Percentiles rank a stretch among this genome's conserved stretches.
Conservation (phyloP, 345 rosid species). For the Arabis alpina region DNA sequence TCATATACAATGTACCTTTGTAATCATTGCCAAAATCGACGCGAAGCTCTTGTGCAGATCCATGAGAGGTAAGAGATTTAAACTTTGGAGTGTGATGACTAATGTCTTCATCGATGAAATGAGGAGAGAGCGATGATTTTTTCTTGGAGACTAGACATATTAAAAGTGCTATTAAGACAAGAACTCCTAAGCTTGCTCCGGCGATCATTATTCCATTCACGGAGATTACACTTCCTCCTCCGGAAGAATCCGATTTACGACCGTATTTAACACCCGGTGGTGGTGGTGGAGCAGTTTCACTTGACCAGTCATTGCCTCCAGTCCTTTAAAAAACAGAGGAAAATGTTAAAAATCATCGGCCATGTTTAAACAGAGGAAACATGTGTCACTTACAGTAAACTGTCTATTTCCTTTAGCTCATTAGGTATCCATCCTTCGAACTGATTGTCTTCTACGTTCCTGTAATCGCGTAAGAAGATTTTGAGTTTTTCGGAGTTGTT, state of each 20-base stretch:
- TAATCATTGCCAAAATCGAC: conserved; percentile 45
- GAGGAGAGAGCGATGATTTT: conserved; percentile 56
- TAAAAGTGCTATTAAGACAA: conserved; percentile 49
- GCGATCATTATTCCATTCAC: conserved; percentile 55
- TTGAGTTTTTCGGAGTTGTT: background rate
- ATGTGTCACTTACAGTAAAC: conserved; percentile 59
- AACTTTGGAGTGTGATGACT: conserved; percentile 43
- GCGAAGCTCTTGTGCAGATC: conserved; percentile 51
- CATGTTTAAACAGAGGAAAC: conserved; percentile 26
- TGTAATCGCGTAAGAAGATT: conserved; percentile 38
- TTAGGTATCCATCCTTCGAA: conserved; percentile 90
- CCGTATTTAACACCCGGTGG: conserved; percentile 66
- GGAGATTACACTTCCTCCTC: conserved; percentile 35
- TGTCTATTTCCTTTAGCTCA: conserved; percentile 61
- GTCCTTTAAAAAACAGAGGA: conserved; percentile 49
- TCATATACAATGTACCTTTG: conserved; percentile 45
- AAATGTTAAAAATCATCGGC: too few species aligned
- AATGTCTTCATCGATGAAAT: conserved; percentile 74
- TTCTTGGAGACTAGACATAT: conserved; percentile 52
- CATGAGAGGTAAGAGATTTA: conserved; percentile 42
- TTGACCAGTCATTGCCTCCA: conserved; percentile 88
- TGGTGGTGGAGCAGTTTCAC: conserved; percentile 82
- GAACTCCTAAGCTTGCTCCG: conserved; percentile 53
- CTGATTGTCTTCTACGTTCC: conserved; percentile 75
- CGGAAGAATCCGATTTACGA: conserved; percentile 28